Evolutionary conservation across 164 flowering plant species (phyloP).

Genomic region (Chimonanthus salicifolius): DNA sequence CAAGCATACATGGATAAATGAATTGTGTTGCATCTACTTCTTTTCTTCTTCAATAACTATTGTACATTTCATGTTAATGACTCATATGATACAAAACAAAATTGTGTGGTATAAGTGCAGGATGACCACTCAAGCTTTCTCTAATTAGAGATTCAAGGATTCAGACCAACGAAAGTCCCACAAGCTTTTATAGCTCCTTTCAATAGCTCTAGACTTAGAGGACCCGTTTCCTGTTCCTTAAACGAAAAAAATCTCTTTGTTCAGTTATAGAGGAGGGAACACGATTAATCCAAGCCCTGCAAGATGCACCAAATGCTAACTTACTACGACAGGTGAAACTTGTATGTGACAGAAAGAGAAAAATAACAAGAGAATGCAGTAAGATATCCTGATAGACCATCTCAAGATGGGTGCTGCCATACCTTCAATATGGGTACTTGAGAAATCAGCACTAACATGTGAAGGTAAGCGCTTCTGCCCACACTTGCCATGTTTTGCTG

Average conservation of each 20-base stretch:
- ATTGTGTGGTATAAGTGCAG: slow-evolving; percentile 43
- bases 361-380: slow-evolving; percentile 24
- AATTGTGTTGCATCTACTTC: slow-evolving; percentile 28
- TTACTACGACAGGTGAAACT: slow-evolving; percentile 18
- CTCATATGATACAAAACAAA: slow-evolving; percentile 71
- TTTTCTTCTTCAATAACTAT: slow-evolving; percentile 26
- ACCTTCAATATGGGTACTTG: slow-evolving; percentile 1
- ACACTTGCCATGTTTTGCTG: too few species aligned
- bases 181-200: slow-evolving; percentile 21
- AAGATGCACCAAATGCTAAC: slow-evolving; percentile 18
- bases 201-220: neutral
- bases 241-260: too few species aligned
- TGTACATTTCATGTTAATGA: slow-evolving; percentile 46
- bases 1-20: slow-evolving; percentile 22
- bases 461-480: neutral
- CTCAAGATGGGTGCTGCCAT: slow-evolving; percentile 15
- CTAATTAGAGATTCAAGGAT: slow-evolving; percentile 13
- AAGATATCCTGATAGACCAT: slow-evolving; percentile 18
- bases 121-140: slow-evolving; percentile 24
- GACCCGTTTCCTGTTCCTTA: neutral
- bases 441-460: neutral
- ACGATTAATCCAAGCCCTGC: slow-evolving; percentile 16
- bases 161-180: slow-evolving; percentile 19
- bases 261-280: neutral
- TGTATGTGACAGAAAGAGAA: slow-evolving; percentile 21